Conservation (phyloP, 805 yeast species). For the Pichia gijzeniarum region DNA sequence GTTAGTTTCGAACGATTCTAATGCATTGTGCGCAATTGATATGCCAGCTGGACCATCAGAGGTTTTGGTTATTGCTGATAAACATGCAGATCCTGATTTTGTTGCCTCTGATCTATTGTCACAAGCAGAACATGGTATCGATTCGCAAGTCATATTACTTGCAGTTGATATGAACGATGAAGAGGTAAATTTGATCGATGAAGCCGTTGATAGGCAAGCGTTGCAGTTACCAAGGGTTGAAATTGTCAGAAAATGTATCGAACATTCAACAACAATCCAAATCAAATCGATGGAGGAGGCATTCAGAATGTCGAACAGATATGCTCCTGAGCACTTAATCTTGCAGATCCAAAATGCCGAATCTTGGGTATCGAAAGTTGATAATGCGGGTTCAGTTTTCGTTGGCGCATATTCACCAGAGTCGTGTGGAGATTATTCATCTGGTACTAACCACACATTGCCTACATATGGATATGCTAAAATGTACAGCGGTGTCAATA, state of each 20-base stretch:
- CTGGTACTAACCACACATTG: slow-evolving; percentile 96
- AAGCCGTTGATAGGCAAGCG: slow-evolving; percentile 83
- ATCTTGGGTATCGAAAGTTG: slow-evolving; percentile 61
- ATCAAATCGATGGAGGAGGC: slow-evolving; percentile 75
- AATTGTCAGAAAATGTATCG: slow-evolving; percentile 85
- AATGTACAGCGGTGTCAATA: slow-evolving; percentile 96
- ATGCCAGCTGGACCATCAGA: slow-evolving; percentile 99
- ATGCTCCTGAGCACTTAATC: slow-evolving; percentile 98
- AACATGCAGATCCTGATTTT: slow-evolving; percentile 82
- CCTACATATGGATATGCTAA: slow-evolving; percentile 98
- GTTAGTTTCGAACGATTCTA: slow-evolving; percentile 93
- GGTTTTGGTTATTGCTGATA: slow-evolving; percentile 92
- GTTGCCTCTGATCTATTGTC: slow-evolving; percentile 95
- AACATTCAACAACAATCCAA: slow-evolving; percentile 77
- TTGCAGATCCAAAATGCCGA: slow-evolving; percentile 81
- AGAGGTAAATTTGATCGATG: slow-evolving; percentile 65
- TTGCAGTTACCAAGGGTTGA: slow-evolving; percentile 81
- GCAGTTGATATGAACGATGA: slow-evolving; percentile 64
- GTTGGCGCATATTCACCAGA: slow-evolving; percentile 97
- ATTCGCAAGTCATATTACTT: slow-evolving; percentile 90
- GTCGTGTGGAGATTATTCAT: slow-evolving; percentile 96
- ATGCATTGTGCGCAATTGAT: slow-evolving; percentile 92
- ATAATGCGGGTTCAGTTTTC: slow-evolving; percentile 93
- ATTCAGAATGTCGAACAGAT: slow-evolving; percentile 75
- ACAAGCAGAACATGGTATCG: slow-evolving; percentile 98